Evolutionary conservation across 2,329 filamentous ascomycete species (phyloP).

Genomic region (Calycina herbarum): DNA sequence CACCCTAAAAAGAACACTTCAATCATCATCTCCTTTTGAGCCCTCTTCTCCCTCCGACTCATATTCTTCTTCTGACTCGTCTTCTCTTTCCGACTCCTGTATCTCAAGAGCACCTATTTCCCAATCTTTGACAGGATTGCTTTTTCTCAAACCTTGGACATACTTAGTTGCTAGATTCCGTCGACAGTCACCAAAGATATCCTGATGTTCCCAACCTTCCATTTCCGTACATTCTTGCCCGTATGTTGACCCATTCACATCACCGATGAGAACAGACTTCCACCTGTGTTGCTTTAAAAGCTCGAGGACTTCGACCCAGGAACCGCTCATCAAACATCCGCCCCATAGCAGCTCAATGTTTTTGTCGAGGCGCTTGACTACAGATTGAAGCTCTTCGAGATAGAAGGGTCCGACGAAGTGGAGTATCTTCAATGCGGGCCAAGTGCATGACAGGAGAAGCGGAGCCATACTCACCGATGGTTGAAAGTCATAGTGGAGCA

Average conservation of each 20-base stretch:
- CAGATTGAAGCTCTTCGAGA: neutral
- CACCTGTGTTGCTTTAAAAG: neutral
- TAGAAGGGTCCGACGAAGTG: neutral
- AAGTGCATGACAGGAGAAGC: neutral
- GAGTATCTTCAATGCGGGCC: neutral
- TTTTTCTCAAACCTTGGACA: neutral
- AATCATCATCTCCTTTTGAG: too few species aligned
- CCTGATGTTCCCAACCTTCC: neutral
- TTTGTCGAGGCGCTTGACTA: neutral
- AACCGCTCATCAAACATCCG: constrained; percentile 4
- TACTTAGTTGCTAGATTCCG: neutral
- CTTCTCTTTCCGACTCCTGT: too few species aligned
- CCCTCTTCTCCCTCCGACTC: too few species aligned
- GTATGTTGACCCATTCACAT: neutral
- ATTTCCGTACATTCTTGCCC: neutral
- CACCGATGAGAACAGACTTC: neutral
- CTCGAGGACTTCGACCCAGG: neutral
- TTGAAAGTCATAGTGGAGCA: neutral
- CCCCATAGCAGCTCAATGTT: neutral
- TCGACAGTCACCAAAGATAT: neutral
- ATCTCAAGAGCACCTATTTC: neutral
- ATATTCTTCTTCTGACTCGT: too few species aligned
- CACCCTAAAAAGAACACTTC: too few species aligned
- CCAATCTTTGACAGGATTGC: neutral
- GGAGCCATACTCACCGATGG: neutral